A percentile compares a stretch with the other conserved stretches of the same genome.
These are phyloP conservation scores for Plasmodium cynomolgi DNA, from an alignment of 169 alveolate genomes.

Conservation along the genomic window DNA sequence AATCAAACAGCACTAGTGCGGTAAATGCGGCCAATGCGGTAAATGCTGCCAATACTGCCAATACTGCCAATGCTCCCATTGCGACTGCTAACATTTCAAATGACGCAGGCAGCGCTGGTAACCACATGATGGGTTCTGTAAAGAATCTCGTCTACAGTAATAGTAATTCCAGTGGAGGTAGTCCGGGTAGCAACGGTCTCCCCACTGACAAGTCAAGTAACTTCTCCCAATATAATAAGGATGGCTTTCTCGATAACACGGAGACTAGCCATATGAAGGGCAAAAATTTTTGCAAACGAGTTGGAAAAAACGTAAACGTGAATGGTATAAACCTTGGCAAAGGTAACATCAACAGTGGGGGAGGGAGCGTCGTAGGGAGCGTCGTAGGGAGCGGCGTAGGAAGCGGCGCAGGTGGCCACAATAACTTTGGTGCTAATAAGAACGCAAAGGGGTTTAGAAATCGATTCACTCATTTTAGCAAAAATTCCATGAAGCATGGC, in stretches of 20 bases:
- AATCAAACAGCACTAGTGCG: neutral
- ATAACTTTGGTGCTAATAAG: neutral
- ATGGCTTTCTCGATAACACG: neutral
- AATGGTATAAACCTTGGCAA: neutral
- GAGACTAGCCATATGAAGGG: neutral
- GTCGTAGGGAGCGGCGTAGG: no score
- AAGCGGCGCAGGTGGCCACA: neutral
- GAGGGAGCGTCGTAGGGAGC: no score
- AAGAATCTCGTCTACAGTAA: neutral
- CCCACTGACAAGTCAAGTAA: neutral
- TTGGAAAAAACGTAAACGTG: neutral
- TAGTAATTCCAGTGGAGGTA: neutral
- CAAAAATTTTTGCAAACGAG: neutral
- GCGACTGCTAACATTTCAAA: neutral
- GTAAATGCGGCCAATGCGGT: neutral
- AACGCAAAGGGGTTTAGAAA: neutral
- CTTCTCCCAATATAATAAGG: neutral
- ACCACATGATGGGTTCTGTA: neutral
- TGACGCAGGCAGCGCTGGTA: neutral
- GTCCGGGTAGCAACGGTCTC: neutral
- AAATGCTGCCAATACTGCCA: no score
- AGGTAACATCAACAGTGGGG: neutral
- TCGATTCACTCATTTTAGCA: neutral
- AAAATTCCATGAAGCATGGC: neutral
- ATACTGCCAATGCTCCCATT: no score